These are phyloP conservation scores for Saccharomycopsis sp. DNA, from an alignment of 805 yeast genomes.

Conservation along the genomic window DNA sequence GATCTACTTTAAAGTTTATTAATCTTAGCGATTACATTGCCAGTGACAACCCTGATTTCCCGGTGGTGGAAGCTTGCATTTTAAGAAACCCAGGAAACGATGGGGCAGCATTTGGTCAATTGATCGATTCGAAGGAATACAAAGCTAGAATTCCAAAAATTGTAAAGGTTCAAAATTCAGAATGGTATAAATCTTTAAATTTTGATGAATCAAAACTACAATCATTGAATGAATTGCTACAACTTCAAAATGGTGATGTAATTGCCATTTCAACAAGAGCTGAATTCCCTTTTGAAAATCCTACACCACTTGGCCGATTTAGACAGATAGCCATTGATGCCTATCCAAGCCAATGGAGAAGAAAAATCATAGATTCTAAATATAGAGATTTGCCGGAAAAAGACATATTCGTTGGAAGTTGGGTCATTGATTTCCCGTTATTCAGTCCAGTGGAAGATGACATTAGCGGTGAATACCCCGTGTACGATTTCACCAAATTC, in stretches of 20 bases:
- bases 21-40: conserved; percentile 37
- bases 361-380: conserved; percentile 26
- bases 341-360: conserved; percentile 45
- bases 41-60: conserved; percentile 41
- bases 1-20: conserved; percentile 48
- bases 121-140: conserved; percentile 39
- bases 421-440: conserved; percentile 92
- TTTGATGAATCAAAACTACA: conserved; percentile 28
- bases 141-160: conserved; percentile 52
- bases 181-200: conserved; percentile 35
- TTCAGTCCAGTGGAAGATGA: conserved; percentile 63
- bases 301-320: conserved; percentile 86
- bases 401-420: conserved; percentile 49
- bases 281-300: conserved; percentile 71
- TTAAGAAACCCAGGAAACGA: conserved; percentile 40
- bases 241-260: conserved; percentile 59
- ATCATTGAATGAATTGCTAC: conserved; percentile 30
- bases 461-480: conserved; percentile 43
- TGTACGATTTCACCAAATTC: conserved; percentile 40
- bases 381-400: conserved; percentile 23
- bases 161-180: conserved; percentile 37
- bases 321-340: conserved; percentile 64
- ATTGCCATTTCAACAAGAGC: conserved; percentile 77
- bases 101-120: conserved; percentile 26
- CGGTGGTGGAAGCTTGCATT: conserved; percentile 69